Evolutionary conservation across 2,329 filamentous ascomycete genomes (phyloP), one percentile per base, ranked within the genome.

Genomic region (Magnaporthales sp.): DNA sequence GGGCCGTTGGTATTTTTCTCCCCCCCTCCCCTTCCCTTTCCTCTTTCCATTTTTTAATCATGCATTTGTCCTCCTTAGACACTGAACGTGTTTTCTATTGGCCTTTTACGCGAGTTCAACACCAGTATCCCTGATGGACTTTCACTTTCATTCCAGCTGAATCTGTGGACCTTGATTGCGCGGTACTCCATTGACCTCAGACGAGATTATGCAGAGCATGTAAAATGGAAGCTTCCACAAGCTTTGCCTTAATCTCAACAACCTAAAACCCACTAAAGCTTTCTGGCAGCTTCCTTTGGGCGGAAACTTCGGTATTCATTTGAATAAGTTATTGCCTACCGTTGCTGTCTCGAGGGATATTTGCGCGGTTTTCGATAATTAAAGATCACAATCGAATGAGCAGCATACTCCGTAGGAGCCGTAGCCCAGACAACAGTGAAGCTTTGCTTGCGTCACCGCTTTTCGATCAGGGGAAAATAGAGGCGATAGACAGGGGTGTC

Each of bases 161-260:
- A 27, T 60, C 56, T 26, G 56, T 60, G 56, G 56, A 27, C 24
- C 13, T 27, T 27, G 13, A 26, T 60, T 24, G 56, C 56, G 56
- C 15, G 56, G 56, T 15, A 60, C 29, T 60, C 26, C 56, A 27
- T 60, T 2, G n/a, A 27, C 19, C 56, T 60, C 26, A 27, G 56
- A 60, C 56, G 26, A 60, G 56, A n/a, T 24, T 13, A 46, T 46
- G 38, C 15, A 46, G 19, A 46, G 38, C 26, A 27, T 6, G 26
- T 24, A 60, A 27, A 27, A 60, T 60, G 56, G 56, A 60, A 60
- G 56, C 56, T 60, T 60, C 56, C 56, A 60, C 56, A 60, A 60
- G 56, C 24, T 60, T 60, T 60, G 56, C 22, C 15, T 19, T 29
- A 24, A 60, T 60, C 56, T 22, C 56, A 26, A 60, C 24, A 27